A percentile compares a stretch with the other conserved stretches of the same genome.
Evolutionary conservation across 2,329 filamentous ascomycete genomes (phyloP).

Genomic region (Aspergillus carbonarius): DNA sequence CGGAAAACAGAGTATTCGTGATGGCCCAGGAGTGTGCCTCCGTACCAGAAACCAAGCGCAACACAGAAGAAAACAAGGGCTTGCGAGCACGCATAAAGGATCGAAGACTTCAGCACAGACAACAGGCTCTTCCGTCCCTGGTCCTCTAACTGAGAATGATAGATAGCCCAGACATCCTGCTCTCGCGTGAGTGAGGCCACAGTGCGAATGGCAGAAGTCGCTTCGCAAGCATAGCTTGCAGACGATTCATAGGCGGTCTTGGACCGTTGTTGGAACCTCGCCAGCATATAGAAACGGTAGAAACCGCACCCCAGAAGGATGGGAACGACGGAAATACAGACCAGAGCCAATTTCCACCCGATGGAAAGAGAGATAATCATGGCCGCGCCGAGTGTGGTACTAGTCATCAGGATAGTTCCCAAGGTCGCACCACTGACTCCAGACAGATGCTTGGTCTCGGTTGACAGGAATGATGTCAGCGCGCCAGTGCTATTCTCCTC

Average conservation of each 20-base stretch:
- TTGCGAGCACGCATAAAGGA: slow-evolving; percentile 80
- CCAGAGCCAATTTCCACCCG: slow-evolving; percentile 84
- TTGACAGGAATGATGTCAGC: slow-evolving; percentile 83
- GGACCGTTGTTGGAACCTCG: slow-evolving; percentile 73
- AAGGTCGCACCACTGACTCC: slow-evolving; percentile 85
- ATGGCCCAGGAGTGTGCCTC: slow-evolving; percentile 70
- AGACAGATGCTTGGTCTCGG: slow-evolving; percentile 83
- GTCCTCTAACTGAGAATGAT: slow-evolving; percentile 63
- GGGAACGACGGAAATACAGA: slow-evolving; percentile 76
- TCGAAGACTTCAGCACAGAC: slow-evolving; percentile 73
- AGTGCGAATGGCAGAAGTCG: slow-evolving; percentile 89
- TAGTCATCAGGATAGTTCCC: slow-evolving; percentile 78
- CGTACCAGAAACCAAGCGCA: slow-evolving; percentile 91
- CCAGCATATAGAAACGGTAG: slow-evolving; percentile 80
- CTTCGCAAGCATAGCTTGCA: slow-evolving; percentile 87
- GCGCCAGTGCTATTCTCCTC: slow-evolving; percentile 88
- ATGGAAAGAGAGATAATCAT: slow-evolving; percentile 69
- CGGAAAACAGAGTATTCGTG: slow-evolving; percentile 74
- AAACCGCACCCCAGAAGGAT: slow-evolving; percentile 79
- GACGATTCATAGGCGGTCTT: slow-evolving; percentile 78
- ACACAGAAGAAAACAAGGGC: slow-evolving; percentile 80
- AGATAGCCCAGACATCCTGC: slow-evolving; percentile 71
- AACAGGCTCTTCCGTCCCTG: slow-evolving; percentile 69
- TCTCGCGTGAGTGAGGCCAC: slow-evolving; percentile 90
- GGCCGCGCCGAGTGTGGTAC: slow-evolving; percentile 74